Base-by-base conservation (phyloP, 1,139 yeast genomes). In the Debaryomyces nepalensis region DNA sequence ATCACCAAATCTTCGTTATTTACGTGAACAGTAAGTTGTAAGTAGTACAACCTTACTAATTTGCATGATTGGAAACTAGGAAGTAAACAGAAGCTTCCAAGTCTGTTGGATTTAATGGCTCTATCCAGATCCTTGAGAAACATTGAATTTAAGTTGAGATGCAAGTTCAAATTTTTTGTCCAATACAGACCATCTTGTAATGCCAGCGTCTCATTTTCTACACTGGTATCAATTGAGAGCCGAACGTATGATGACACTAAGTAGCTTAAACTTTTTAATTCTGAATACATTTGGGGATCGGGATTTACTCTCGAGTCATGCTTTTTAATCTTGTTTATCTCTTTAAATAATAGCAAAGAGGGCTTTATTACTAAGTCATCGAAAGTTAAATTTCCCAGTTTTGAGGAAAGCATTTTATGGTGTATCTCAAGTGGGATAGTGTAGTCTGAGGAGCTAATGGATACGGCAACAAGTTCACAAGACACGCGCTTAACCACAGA, bases 381-480 rank as follows among this genome's bases (percentile, higher is more conserved):
- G 15, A 36, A 36, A 10, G 33, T 27, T 4, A 11, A 9, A 9
- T 20, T 27, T n/a, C 27, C 8, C n/a, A 19, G 33, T 23, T 36
- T 29, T 9, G 6, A 18, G 16, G 15, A 62, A 33, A 63, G 58
- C 64, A 63, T 58, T 24, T 59, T 63, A 40, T 61, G 64, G 45
- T 56, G 58, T 41, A 63, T 46, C 37, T 63, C 67, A 11, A 62
- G 48, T 0, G 68, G 67, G 18, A 63, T 55, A 6, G 45, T 42
- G 35, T 55, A 48, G 5, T 53, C 52, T 5, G 64, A 53, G 31
- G 31, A 27, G 15, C 57, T 45, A 9, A 61, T 48, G 2, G 66
- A 59, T 15, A 61, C 48, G 5, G 52, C 64, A 20, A 57, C 56
- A 37, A 63, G 46, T 37, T 63, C 67, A 3, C 58, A 51, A n/a